Evolutionary conservation across 176 grass and related monocot species (phyloP), one percentile per base, ranked within the genome.

Genomic region (Paspalum notatum): DNA sequence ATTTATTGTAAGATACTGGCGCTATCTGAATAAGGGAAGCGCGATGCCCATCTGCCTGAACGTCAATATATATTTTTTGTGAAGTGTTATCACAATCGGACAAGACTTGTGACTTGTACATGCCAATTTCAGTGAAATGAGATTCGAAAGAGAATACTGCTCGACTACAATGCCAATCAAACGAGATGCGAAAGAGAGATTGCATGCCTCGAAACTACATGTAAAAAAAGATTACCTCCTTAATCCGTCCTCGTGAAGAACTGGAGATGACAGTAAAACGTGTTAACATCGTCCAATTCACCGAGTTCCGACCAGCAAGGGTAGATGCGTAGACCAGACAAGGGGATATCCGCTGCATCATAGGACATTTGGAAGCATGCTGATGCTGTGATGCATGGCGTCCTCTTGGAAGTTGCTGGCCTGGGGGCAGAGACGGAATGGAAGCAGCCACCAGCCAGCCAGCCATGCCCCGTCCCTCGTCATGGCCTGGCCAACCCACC

Each of bases 1-100:
- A 78, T 82, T 85, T 86, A 13, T 83, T 92, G 90, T 89, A 83
- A 83, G 75, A 76, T 25, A 63, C 60, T 9, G 68, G 83, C 83
- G 74, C 74, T 91, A 91, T 62, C 75, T 57, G 64, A 80, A 80
- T 77, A 61, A 84, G 49, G 32, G 77, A 61, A 84, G 49, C 42
- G 77, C 57, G 58, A 64, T 26, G 71, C 51, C 81, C 55, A 59
- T 80, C 49, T 58, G 17, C 52, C 72, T 81, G 71, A 84, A 72
- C 69, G 65, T 65, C 44, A 63, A 12, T 62, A 68, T 24, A 74
- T 58, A 38, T 48, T 24, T 9, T 37, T 12, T 18, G 22, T 57
- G 17, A 5, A 39, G 7, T 38, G 39, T 49, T 14, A 10, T 15
- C 16, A n/a, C 21, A 9, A 27, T n/a, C 7, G 4, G 26, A 1